Evolutionary conservation across 2,329 filamentous ascomycete species (phyloP), one percentile per base, ranked within the genome.

Genomic region (Trichoderma citrinoviride): DNA sequence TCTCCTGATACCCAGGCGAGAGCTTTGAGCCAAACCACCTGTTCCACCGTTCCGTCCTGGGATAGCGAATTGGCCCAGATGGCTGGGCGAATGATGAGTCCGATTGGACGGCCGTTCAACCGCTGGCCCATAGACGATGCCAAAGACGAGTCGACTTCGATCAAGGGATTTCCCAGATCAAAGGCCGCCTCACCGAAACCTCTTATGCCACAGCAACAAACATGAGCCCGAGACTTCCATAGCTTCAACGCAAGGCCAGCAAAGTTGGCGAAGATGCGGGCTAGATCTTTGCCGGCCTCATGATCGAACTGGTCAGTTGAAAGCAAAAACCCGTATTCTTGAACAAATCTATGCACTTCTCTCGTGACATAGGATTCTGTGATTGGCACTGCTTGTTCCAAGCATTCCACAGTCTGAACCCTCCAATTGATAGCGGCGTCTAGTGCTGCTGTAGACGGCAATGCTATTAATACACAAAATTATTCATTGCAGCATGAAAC

Each of bases 11-110:
- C 33, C 52, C 52, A 55, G 2, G 33, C 52, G 25, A 41, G 52
- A 5, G 52, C 52, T 41, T 55, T 55, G 33, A 25, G 52, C 52
- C 52, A 55, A 7, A 55, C 3, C 21, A 55, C 52, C 33, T 41
- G 19, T 25, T 55, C 33, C 21, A 25, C 3, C 5, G 10, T 25
- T 10, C 8, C 33, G 3, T 2, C 5, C 15, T 25, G 25, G 17
- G 52, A 25, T 6, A 12, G 15, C 0, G 33, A 14, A 10, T 55
- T 23, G 4, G 52, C 23, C 7, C 7, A 7, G 1, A 55, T 41
- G 0, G 15, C 10, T 23, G 52, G 52, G 2, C 21, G 52, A 27
- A 55, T 25, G 3, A 55, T n/a, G 21, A 55, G 21, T 41, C 52
- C 52, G n/a, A 55, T 40, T 0, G 52, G 52, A 17, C 52, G 52